These are phyloP conservation scores for Penicillium sp. DNA, from an alignment of 2,329 filamentous ascomycete species.

Conservation along the genomic window DNA sequence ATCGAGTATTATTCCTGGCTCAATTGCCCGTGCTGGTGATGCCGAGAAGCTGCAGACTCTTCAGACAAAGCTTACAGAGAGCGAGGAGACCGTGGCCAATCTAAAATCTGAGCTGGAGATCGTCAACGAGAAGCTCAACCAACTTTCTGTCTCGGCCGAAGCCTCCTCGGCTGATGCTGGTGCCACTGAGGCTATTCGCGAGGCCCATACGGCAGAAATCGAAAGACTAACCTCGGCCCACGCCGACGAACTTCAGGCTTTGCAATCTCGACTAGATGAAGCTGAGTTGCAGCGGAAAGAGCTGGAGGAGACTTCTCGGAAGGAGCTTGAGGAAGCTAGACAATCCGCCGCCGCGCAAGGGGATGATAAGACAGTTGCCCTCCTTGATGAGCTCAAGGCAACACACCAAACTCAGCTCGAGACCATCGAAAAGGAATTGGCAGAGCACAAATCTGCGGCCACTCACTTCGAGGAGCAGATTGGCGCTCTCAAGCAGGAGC, in stretches of 20 bases:
- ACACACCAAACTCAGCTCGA: slow-evolving; percentile 39
- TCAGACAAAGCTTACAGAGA: slow-evolving; percentile 38
- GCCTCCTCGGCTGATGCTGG: slow-evolving; percentile 22
- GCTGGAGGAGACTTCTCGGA: slow-evolving; percentile 36
- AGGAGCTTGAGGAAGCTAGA: slow-evolving; percentile 42
- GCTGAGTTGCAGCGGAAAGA: slow-evolving; percentile 38
- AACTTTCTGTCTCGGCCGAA: slow-evolving; percentile 31
- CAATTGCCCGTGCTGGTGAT: slow-evolving; percentile 30
- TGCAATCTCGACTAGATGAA: slow-evolving; percentile 38
- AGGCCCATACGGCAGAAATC: slow-evolving; percentile 36
- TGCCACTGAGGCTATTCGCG: slow-evolving; percentile 27
- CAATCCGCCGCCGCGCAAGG: slow-evolving; percentile 37
- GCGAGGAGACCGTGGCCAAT: slow-evolving; percentile 34
- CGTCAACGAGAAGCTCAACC: slow-evolving; percentile 37
- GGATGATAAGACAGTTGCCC: slow-evolving; percentile 34
- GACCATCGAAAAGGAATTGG: slow-evolving; percentile 36
- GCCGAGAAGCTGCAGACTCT: slow-evolving; percentile 37
- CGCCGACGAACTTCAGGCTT: slow-evolving; percentile 33
- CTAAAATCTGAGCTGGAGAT: slow-evolving; percentile 37
- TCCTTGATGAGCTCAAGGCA: slow-evolving; percentile 40
- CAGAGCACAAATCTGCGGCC: slow-evolving; percentile 34
- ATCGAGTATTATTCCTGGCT: slow-evolving; percentile 35
- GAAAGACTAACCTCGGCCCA: slow-evolving; percentile 34
- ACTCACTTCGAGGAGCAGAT: slow-evolving; percentile 32
- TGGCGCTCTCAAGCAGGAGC: slow-evolving; percentile 30